These are phyloP conservation scores for Rheum nobile DNA, from an alignment of 148 eudicot genomes.

Conservation along the genomic window DNA sequence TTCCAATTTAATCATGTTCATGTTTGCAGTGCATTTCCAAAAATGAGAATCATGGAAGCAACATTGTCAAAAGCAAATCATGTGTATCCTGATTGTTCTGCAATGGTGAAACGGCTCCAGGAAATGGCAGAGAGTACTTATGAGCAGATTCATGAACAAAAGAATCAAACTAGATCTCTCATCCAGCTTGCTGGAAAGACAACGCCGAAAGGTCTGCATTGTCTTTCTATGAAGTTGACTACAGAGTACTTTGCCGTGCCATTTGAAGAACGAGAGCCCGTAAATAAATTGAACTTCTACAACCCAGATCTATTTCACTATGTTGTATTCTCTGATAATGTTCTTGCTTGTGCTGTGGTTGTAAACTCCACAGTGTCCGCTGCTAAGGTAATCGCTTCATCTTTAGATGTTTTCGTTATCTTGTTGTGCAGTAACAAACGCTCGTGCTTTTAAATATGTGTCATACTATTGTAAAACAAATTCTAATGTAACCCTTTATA, in stretches of 20 bases:
- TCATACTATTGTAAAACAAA: no score
- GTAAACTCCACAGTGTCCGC: constrained; percentile 78
- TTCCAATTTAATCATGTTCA: neutral
- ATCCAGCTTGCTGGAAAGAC: constrained; percentile 80
- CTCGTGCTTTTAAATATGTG: no score
- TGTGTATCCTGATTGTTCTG: constrained; percentile 62
- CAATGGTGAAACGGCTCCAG: constrained; percentile 65
- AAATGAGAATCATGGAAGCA: constrained; percentile 55
- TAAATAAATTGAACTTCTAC: constrained; percentile 39
- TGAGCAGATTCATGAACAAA: constrained; percentile 54
- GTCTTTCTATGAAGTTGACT: constrained; percentile 93
- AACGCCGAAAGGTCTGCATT: constrained; percentile 92
- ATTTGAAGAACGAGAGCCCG: constrained; percentile 44
- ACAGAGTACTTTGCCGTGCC: constrained; percentile 56
- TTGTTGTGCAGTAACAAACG: no score
- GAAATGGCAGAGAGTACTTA: constrained; percentile 79
- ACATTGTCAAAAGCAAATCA: constrained; percentile 64
- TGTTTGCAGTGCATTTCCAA: constrained; percentile 53
- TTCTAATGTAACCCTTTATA: no score
- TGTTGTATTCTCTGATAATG: constrained; percentile 83
- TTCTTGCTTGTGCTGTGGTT: constrained; percentile 84
- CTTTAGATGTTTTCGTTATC: constrained; percentile 4
- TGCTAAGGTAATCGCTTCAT: constrained; percentile 41
- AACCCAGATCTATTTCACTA: constrained; percentile 56
- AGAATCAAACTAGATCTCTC: constrained; percentile 47